These are phyloP conservation scores for Russula griseocarnosa DNA, from an alignment of 768 basidiomycete genomes.

Conservation along the genomic window DNA sequence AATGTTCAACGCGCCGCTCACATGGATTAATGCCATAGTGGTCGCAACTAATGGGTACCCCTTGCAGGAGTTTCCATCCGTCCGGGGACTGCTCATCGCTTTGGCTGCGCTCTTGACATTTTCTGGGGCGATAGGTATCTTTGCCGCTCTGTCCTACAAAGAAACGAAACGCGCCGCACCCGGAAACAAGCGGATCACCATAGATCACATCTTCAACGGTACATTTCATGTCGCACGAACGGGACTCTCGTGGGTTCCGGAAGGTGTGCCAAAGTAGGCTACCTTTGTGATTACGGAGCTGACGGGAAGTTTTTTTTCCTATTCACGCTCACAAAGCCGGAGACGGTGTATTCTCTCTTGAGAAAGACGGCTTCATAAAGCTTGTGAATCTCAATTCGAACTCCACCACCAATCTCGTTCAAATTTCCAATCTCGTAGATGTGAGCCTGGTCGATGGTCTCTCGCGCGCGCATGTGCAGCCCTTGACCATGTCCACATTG, in stretches of 20 bases:
- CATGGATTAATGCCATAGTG: not conserved
- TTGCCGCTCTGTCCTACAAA: constrained; percentile 72
- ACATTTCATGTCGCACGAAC: constrained; percentile 59
- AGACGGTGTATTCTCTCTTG: constrained; percentile 84
- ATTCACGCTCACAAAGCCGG: constrained; percentile 55
- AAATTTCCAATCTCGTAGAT: constrained; percentile 55
- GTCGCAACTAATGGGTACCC: constrained; percentile 7
- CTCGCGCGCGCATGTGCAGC: not conserved
- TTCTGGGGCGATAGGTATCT: constrained; percentile 66
- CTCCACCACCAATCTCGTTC: constrained; percentile 57
- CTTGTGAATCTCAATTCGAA: constrained; percentile 81
- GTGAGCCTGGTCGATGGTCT: constrained; percentile 40
- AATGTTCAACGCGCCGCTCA: not conserved
- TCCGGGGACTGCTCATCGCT: constrained; percentile 59
- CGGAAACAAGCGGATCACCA: constrained; percentile 64
- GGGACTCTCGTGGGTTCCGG: constrained; percentile 79
- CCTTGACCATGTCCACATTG: constrained; percentile 21
- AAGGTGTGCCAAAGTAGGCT: constrained; percentile 54
- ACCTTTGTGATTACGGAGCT: constrained; percentile 16
- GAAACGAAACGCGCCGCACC: constrained; percentile 48
- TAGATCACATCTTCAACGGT: constrained; percentile 92
- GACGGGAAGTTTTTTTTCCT: constrained; percentile 1
- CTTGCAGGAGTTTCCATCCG: constrained; percentile 46
- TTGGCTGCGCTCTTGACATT: constrained; percentile 57
- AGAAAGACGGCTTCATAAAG: constrained; percentile 59